A percentile compares a stretch with the other conserved stretches of the same genome.
phyloP scores from a whole-genome alignment of 257 asterid species.

The Scutellaria baicalensis region DNA sequence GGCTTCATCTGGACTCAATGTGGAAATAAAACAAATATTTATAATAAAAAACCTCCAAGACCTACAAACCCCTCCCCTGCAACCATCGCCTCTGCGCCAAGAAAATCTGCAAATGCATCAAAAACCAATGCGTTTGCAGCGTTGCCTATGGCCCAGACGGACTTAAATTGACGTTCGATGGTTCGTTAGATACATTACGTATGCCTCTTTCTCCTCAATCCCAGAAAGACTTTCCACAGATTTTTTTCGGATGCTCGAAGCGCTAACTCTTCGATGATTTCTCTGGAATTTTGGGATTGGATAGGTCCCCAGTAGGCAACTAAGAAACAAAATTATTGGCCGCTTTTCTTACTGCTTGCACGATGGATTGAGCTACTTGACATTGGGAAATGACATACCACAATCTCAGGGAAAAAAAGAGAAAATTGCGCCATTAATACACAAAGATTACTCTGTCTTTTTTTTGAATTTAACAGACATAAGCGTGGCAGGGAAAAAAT shows the following conservation, averaged over 20 bases:
- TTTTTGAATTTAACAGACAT: slow-evolving; percentile 1
- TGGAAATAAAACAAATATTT: not conserved
- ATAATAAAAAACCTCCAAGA: not conserved
- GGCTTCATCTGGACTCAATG: slow-evolving; percentile 7
- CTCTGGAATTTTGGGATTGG: slow-evolving; percentile 1
- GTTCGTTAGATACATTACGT: not conserved
- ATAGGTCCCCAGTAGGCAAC: not conserved
- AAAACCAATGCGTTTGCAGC: not conserved
- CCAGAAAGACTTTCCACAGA: not conserved
- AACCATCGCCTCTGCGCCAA: not conserved
- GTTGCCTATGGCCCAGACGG: not conserved
- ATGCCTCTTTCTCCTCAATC: not conserved
- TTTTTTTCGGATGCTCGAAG: not conserved
- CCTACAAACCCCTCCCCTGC: slow-evolving; percentile 8
- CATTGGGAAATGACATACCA: not conserved
- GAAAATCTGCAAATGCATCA: slow-evolving; percentile 1
- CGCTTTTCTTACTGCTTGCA: not conserved
- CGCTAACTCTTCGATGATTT: not conserved
- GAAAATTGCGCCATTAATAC: not conserved
- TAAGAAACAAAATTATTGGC: not conserved
- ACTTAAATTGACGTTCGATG: not conserved
- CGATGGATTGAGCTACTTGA: not conserved
- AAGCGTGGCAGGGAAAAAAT: not conserved
- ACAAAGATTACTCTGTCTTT: not conserved
- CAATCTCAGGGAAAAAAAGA: not conserved